These are phyloP conservation scores for Diaporthe citriasiana DNA, from an alignment of 2,329 filamentous ascomycete genomes.

Conservation along the genomic window DNA sequence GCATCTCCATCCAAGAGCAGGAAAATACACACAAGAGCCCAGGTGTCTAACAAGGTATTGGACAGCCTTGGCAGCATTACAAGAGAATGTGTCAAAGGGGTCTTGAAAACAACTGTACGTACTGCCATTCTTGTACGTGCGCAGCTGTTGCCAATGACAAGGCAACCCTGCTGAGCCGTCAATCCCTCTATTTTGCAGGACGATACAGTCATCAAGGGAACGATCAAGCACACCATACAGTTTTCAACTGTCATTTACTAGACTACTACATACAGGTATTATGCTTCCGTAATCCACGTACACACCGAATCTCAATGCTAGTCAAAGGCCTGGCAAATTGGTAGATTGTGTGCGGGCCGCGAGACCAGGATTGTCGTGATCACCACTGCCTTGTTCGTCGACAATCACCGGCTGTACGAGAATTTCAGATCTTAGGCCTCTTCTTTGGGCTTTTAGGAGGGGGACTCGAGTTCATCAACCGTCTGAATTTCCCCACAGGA, in stretches of 20 bases:
- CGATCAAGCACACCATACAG: neutral
- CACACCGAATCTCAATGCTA: neutral
- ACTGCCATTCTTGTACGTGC: too few species aligned
- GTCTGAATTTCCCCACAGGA: conserved; percentile 29
- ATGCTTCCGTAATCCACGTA: neutral
- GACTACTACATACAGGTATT: neutral
- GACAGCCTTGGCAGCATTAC: too few species aligned
- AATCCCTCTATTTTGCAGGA: neutral
- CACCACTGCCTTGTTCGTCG: neutral
- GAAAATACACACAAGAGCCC: too few species aligned
- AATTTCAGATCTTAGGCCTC: neutral
- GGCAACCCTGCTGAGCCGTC: too few species aligned
- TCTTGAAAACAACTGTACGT: too few species aligned
- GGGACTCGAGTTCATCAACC: conserved; percentile 25
- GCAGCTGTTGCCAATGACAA: too few species aligned
- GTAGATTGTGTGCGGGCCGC: too few species aligned
- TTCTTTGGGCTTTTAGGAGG: neutral
- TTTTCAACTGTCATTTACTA: neutral
- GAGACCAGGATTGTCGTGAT: neutral
- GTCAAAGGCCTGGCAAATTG: neutral
- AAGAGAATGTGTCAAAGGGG: too few species aligned
- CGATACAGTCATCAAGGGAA: neutral
- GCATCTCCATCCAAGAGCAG: too few species aligned
- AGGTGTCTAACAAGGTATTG: too few species aligned
- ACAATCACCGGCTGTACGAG: neutral